Base-by-base conservation (phyloP, 768 basidiomycete genomes). In the Boletus pseudo-olivaceus region DNA sequence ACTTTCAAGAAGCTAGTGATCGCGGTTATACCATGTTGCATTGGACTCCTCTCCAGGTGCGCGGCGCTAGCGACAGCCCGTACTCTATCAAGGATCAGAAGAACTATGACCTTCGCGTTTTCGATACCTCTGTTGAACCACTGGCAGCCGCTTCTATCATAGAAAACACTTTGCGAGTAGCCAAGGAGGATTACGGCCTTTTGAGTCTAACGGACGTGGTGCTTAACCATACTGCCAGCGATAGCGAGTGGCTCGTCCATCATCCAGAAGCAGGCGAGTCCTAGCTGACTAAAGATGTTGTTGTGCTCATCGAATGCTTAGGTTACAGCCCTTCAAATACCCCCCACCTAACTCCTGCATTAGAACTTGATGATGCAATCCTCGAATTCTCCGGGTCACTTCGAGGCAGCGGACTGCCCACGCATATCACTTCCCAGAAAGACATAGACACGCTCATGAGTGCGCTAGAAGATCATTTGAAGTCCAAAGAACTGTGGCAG, bases 1-100 rank as follows among this genome's bases (percentile, higher is more conserved):
- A 91, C 67, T 90, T 97, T 60, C 78, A 81, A 46, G 93, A 95
- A 72, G 90, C 93, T 11, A 82, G 85, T 49, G 80, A 90, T 49
- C 78, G 96, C 45, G 96, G 97, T 1, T 99, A 99, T 76, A 99
- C 95, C 48, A 97, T 98, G 93, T 75, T 99, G 40, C 97, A 99
- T 67, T 99, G 89, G 77, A 90, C 96, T 0, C 97, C 97, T 0
- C 75, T 99, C 7, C 96, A 99, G 72, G 87, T 90, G 67, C 78
- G 95, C 33, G 97, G 97, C 20, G 81, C 83, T 58, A 92, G 89
- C 59, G 82, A 90, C 57, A 94, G 91, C 61, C 97, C 97, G 0
- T 99, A 98, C 71, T 95, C 92, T 17, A 93, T 98, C 64, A 82
- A 83, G 51, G 84, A 95, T 67, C 97, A 99, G 74, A 74, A 84